Evolutionary conservation across 768 basidiomycete species (phyloP).

Genomic region (Mycena belliarum): DNA sequence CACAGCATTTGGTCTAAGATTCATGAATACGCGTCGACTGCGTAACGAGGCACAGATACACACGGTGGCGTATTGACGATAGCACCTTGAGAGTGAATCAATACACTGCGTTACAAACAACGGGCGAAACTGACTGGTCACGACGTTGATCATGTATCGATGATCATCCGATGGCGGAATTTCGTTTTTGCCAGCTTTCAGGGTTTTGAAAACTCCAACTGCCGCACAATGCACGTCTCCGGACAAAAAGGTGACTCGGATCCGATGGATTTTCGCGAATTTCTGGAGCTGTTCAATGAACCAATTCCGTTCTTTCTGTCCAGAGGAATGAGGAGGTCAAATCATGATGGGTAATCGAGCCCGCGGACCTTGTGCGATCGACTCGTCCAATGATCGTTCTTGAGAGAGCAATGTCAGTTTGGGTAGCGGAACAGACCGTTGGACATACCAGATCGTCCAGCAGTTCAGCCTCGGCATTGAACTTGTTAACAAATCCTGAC

Average conservation of each 20-base stretch:
- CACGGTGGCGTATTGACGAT: conserved; percentile 94
- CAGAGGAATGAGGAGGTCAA: neutral
- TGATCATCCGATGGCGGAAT: conserved; percentile 61
- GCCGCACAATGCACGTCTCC: conserved; percentile 96
- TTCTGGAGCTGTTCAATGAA: conserved; percentile 78
- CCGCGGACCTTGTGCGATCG: conserved; percentile 66
- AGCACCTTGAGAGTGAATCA: conserved; percentile 51
- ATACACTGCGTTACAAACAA: neutral
- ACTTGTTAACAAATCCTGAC: conserved; percentile 84
- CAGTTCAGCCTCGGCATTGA: conserved; percentile 90
- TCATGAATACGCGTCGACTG: neutral
- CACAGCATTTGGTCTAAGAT: conserved; percentile 63
- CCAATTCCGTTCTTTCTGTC: conserved; percentile 87
- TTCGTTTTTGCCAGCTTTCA: conserved; percentile 51
- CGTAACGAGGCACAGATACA: conserved; percentile 28
- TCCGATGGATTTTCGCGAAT: conserved; percentile 58
- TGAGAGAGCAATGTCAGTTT: neutral
- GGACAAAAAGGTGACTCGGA: conserved; percentile 83
- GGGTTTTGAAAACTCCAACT: conserved; percentile 75
- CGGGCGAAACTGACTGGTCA: conserved; percentile 58
- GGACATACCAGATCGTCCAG: conserved; percentile 81
- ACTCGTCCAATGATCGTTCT: conserved; percentile 95
- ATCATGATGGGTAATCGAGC: neutral
- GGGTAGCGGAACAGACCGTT: neutral
- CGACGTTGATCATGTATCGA: conserved; percentile 89